These are phyloP conservation scores for Eragrostis tef DNA, from an alignment of 202 grass and related monocot species.

Conservation along the genomic window DNA sequence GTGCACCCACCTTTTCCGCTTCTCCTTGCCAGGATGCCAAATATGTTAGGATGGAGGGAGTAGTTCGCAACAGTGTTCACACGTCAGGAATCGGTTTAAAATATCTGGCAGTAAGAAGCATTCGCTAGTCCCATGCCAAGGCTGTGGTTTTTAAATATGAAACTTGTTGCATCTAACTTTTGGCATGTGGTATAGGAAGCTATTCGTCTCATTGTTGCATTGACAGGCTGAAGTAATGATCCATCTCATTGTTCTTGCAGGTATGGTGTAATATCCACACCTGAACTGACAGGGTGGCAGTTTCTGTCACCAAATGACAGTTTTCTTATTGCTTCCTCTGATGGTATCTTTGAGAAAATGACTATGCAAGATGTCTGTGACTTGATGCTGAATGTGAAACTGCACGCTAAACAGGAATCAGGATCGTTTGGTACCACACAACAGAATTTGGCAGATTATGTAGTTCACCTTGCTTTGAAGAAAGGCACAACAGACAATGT, in stretches of 20 bases:
- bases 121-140: constrained; percentile 4
- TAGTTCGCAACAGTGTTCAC: too few relatives aligned
- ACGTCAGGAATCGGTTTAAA: not conserved
- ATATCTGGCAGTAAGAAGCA: not conserved
- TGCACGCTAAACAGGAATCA: constrained; percentile 42
- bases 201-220: constrained; percentile 40
- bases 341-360: constrained; percentile 89
- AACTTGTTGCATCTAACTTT: not conserved
- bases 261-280: constrained; percentile 89
- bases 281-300: constrained; percentile 82
- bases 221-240: constrained; percentile 33
- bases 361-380: constrained; percentile 90
- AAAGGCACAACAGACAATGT: constrained; percentile 92
- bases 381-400: constrained; percentile 62
- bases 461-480: constrained; percentile 73
- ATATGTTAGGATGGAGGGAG: too few relatives aligned
- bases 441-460: constrained; percentile 73
- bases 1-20: too few relatives aligned
- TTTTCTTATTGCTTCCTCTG: constrained; percentile 82
- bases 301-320: constrained; percentile 78
- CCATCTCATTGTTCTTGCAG: constrained; percentile 57
- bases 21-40: too few relatives aligned
- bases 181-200: not conserved
- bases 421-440: constrained; percentile 45
- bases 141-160: not conserved